Evolutionary conservation across 23 red algal species (phyloP).

Genomic region (Gracilariopsis chorda): DNA sequence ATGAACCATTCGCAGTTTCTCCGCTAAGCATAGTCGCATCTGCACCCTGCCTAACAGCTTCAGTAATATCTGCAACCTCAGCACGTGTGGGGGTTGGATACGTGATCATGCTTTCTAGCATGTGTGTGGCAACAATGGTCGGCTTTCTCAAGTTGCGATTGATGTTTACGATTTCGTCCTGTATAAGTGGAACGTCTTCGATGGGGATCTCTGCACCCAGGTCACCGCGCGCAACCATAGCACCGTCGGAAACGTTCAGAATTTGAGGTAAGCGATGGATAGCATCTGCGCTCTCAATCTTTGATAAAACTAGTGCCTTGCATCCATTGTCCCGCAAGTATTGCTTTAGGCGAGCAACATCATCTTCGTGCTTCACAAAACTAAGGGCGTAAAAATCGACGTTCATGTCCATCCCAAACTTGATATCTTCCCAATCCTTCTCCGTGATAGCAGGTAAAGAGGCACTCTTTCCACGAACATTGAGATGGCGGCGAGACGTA

Average conservation of each 20-base stretch:
- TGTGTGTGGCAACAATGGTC: constrained; percentile 99
- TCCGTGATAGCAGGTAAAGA: constrained; percentile 95
- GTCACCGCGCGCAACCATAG: constrained; percentile 99
- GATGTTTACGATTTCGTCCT: constrained; percentile 94
- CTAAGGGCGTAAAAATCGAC: constrained; percentile 98
- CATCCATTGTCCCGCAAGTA: constrained; percentile 55
- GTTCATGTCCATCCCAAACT: constrained; percentile 84
- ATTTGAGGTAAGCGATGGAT: constrained; percentile 79
- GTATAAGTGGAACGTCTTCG: constrained; percentile 96
- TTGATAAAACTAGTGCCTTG: constrained; percentile 90
- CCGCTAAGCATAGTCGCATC: constrained; percentile 99
- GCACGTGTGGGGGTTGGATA: constrained; percentile 97
- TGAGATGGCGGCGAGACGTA: constrained; percentile 93
- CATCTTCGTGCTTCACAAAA: constrained; percentile 99
- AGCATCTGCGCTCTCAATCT: constrained; percentile 97
- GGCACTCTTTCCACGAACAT: constrained; percentile 97
- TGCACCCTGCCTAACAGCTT: constrained; percentile 88
- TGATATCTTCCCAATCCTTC: constrained; percentile 99
- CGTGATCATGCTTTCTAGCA: constrained; percentile 98
- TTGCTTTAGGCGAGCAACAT: constrained; percentile 72
- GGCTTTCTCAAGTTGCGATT: constrained; percentile 92
- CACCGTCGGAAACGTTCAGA: constrained; percentile 91
- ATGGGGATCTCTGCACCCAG: constrained; percentile 96
- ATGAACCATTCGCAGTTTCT: constrained; percentile 95
- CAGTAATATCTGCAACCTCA: constrained; percentile 95